These are phyloP conservation scores for Litchi chinensis DNA, from an alignment of 345 rosid genomes.

Conservation along the genomic window DNA sequence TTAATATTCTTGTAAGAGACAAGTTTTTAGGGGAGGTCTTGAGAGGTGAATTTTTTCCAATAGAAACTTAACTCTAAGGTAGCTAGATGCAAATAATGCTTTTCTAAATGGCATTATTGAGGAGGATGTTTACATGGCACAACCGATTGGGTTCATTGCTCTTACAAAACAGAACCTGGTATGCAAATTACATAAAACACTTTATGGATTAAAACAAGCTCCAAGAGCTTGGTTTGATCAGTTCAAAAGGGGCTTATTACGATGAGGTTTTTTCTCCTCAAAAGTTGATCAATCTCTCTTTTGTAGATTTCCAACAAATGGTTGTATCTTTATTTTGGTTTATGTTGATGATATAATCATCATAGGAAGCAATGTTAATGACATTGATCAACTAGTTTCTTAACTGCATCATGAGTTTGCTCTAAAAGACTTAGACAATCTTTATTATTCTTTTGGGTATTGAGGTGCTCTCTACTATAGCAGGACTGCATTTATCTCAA, in stretches of 20 bases:
- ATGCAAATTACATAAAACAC: not conserved
- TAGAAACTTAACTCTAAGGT: not conserved
- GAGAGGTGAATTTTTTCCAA: too few relatives aligned
- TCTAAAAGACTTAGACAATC: conserved; percentile 1
- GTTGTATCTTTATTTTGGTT: not conserved
- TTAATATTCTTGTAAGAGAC: too few relatives aligned
- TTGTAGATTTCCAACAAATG: not conserved
- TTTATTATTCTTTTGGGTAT: not conserved
- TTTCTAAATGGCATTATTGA: not conserved
- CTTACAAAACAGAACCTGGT: not conserved
- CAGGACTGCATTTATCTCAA: not conserved
- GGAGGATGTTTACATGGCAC: not conserved
- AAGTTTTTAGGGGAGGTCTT: too few relatives aligned
- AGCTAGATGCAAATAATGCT: not conserved
- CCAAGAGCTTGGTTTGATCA: not conserved
- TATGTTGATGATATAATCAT: conserved; percentile 9
- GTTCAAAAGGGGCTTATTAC: not conserved
- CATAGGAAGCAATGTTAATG: not conserved
- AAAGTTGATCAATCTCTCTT: not conserved
- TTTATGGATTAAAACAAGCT: not conserved
- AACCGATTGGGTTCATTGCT: not conserved
- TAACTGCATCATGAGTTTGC: not conserved
- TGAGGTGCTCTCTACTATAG: not conserved
- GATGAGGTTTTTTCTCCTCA: not conserved
- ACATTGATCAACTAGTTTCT: not conserved